Percentiles rank a stretch among this genome's conserved stretches.
Evolutionary conservation across 139 green algal genomes (phyloP).

Genomic region (Ettlia oleoabundans): DNA sequence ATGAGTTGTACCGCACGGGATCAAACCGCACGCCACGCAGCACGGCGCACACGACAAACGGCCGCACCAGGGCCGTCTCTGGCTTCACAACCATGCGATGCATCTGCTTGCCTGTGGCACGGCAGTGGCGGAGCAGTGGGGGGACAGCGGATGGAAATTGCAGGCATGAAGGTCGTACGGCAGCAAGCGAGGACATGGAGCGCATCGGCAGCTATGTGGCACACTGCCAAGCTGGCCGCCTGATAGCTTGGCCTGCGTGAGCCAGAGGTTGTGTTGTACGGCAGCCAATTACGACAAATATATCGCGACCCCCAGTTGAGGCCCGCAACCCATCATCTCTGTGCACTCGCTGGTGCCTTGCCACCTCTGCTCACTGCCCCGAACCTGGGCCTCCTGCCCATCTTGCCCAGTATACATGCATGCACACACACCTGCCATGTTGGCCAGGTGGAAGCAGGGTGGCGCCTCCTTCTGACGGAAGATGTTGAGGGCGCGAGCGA

Average conservation of each 20-base stretch:
- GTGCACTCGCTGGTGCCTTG: neutral
- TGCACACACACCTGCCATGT: slow-evolving; percentile 65
- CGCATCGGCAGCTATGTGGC: no score
- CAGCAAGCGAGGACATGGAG: no score
- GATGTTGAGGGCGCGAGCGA: slow-evolving; percentile 95
- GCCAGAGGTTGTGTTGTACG: no score
- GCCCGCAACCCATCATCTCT: neutral
- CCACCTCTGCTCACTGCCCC: neutral
- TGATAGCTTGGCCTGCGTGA: no score
- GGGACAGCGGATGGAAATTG: neutral
- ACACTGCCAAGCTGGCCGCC: no score
- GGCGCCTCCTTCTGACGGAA: slow-evolving; percentile 77
- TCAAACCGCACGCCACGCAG: slow-evolving; percentile 93
- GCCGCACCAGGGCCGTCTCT: slow-evolving; percentile 93
- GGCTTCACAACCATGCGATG: slow-evolving; percentile 79
- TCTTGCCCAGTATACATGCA: no score
- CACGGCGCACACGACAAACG: slow-evolving; percentile 95
- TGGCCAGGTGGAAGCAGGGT: slow-evolving; percentile 79
- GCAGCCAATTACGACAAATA: no score
- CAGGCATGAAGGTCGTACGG: neutral
- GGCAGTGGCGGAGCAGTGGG: neutral
- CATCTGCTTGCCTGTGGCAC: slow-evolving; percentile 58
- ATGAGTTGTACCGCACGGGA: slow-evolving; percentile 85
- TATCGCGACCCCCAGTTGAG: neutral
- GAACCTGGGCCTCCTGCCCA: no score